phyloP scores from a whole-genome alignment of 306 rosid species.

The Cucumis melo region DNA sequence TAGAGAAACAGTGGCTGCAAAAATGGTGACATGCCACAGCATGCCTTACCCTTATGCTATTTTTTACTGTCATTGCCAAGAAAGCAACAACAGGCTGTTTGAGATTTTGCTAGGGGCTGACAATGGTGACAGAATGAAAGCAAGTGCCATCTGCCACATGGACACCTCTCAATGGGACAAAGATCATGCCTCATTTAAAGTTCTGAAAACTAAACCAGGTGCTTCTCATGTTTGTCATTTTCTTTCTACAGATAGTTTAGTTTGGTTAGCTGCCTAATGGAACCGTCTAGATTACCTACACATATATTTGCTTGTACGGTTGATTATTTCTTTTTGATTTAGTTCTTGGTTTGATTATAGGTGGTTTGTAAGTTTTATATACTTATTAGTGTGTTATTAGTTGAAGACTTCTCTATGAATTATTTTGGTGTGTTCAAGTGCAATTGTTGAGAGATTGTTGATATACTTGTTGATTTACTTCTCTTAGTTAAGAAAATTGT shows the following conservation, averaged over 20 bases:
- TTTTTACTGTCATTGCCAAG: constrained; percentile 52
- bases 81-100: constrained; percentile 30
- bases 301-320: neutral
- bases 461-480: neutral
- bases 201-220: constrained; percentile 40
- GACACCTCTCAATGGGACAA: constrained; percentile 65
- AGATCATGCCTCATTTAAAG: constrained; percentile 39
- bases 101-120: constrained; percentile 37
- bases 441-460: neutral
- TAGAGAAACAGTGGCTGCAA: constrained; percentile 24
- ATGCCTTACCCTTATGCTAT: constrained; percentile 75
- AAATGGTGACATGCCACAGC: constrained; percentile 49
- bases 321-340: neutral
- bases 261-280: constrained; percentile 41
- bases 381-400: neutral
- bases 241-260: constrained; percentile 47
- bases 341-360: neutral
- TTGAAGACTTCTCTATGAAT: neutral
- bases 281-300: neutral
- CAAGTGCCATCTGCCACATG: constrained; percentile 66
- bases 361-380: neutral
- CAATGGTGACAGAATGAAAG: constrained; percentile 40
- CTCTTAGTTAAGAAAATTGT: neutral
- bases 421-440: neutral
- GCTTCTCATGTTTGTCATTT: constrained; percentile 67